Conservation (phyloP, 139 green algal genomes). For the Picochlorum sp. region DNA sequence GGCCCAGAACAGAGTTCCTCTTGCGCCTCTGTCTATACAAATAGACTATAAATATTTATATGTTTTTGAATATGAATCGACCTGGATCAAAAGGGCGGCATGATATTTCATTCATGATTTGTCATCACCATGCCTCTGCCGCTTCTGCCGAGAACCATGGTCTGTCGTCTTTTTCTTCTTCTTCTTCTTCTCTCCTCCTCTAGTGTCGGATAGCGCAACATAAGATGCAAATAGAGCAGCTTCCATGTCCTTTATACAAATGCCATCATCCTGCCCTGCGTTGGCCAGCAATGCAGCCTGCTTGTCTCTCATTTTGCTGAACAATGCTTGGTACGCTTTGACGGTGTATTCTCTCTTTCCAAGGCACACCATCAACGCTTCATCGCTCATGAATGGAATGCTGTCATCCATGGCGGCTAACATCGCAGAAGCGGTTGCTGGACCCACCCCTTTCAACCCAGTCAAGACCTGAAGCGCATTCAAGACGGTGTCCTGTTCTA, state of each 20-base stretch:
- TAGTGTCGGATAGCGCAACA: slow-evolving; percentile 11
- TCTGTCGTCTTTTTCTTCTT: not conserved
- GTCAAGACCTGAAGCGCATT: slow-evolving; percentile 34
- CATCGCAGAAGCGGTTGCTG: slow-evolving; percentile 54
- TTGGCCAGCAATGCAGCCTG: not conserved
- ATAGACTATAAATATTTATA: no score
- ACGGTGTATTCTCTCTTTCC: slow-evolving; percentile 33
- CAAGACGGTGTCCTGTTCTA: not conserved
- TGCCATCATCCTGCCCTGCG: no score
- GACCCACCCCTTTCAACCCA: slow-evolving; percentile 51
- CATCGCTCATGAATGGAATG: slow-evolving; percentile 52
- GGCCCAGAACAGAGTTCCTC: no score
- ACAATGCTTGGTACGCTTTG: slow-evolving; percentile 21
- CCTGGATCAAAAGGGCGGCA: no score
- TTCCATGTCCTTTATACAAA: slow-evolving; percentile 10
- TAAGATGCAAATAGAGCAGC: slow-evolving; percentile 3
- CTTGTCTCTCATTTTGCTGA: slow-evolving; percentile 9
- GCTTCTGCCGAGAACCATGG: not conserved
- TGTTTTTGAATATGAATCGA: no score
- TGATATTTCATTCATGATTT: not conserved
- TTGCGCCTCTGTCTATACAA: no score
- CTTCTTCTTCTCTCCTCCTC: not conserved
- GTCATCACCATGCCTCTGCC: not conserved
- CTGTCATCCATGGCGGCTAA: slow-evolving; percentile 22
- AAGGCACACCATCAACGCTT: slow-evolving; percentile 36